Conservation (phyloP, 257 asterid genomes). For the Ophiorrhiza pumila region DNA sequence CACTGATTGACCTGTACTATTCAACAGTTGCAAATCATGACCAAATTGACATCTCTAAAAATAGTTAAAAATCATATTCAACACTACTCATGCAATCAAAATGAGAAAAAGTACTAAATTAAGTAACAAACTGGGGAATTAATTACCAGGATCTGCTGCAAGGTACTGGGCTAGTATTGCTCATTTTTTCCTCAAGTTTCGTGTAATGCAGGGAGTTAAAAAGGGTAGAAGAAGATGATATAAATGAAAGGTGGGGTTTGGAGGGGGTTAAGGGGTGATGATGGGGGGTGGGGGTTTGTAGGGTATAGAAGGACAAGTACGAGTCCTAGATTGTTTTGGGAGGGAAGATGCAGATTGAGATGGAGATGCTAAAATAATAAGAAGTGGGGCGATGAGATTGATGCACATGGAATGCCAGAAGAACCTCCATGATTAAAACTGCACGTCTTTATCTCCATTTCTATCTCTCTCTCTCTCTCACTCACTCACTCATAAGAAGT, state of each 20-base stretch:
- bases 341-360: slow-evolving; percentile 14
- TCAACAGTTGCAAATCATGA: not conserved
- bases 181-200: slow-evolving; percentile 34
- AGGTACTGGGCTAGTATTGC: slow-evolving; percentile 40
- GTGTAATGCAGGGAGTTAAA: slow-evolving; percentile 13
- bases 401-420: slow-evolving; percentile 94
- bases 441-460: slow-evolving; percentile 48
- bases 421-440: slow-evolving; percentile 66
- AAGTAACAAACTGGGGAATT: too few relatives aligned
- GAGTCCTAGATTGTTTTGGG: slow-evolving; percentile 39
- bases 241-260: slow-evolving; percentile 8
- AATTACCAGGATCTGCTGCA: slow-evolving; percentile 77
- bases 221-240: not conserved
- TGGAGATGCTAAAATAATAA: slow-evolving; percentile 34
- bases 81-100: not conserved
- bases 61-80: not conserved
- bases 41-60: not conserved
- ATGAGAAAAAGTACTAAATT: too few relatives aligned
- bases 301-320: slow-evolving; percentile 24
- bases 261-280: not conserved
- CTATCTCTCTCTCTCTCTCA: slow-evolving; percentile 26
- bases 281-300: not conserved
- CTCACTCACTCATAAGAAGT: slow-evolving; percentile 33
- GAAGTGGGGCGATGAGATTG: slow-evolving; percentile 52
- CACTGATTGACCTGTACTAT: slow-evolving; percentile 90